Percentiles rank a stretch among this genome's conserved stretches.
Evolutionary conservation across 1,139 yeast species (phyloP).

Genomic region (Nakaseomyces kungkrabaensis): DNA sequence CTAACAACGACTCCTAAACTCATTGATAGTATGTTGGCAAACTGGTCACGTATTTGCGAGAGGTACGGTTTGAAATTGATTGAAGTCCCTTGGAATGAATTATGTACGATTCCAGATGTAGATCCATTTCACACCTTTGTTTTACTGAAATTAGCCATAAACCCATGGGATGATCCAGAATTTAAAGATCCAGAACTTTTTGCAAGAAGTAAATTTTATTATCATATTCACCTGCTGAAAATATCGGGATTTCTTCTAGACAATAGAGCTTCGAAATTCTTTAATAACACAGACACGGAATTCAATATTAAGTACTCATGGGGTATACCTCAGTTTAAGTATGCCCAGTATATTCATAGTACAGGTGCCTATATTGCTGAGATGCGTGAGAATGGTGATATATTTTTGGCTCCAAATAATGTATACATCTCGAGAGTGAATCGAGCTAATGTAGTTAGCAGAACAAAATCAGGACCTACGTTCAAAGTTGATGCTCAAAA

Average conservation of each 20-base stretch:
- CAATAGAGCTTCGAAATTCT: constrained; percentile 60
- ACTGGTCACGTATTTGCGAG: constrained; percentile 76
- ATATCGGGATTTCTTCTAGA: constrained; percentile 70
- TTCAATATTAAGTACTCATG: constrained; percentile 70
- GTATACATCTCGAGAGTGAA: constrained; percentile 59
- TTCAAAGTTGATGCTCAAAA: constrained; percentile 51
- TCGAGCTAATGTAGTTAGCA: constrained; percentile 26
- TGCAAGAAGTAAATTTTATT: constrained; percentile 45
- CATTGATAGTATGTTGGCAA: constrained; percentile 76
- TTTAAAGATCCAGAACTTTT: constrained; percentile 36
- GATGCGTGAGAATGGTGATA: constrained; percentile 67
- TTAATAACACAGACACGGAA: constrained; percentile 42
- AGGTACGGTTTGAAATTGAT: constrained; percentile 77
- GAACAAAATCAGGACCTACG: constrained; percentile 23
- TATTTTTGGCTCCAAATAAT: constrained; percentile 75
- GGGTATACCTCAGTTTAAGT: constrained; percentile 79
- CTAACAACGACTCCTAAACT: constrained; percentile 78
- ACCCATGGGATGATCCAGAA: constrained; percentile 59
- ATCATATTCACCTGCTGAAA: constrained; percentile 53
- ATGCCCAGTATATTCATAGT: constrained; percentile 80
- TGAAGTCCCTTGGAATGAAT: constrained; percentile 89
- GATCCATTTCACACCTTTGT: constrained; percentile 89
- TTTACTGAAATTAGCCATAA: constrained; percentile 49
- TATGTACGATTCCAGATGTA: constrained; percentile 60
- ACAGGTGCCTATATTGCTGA: constrained; percentile 90